Evolutionary conservation across 371 early-diverging fungal genomes (phyloP).

Genomic region (Mortierella sp.): DNA sequence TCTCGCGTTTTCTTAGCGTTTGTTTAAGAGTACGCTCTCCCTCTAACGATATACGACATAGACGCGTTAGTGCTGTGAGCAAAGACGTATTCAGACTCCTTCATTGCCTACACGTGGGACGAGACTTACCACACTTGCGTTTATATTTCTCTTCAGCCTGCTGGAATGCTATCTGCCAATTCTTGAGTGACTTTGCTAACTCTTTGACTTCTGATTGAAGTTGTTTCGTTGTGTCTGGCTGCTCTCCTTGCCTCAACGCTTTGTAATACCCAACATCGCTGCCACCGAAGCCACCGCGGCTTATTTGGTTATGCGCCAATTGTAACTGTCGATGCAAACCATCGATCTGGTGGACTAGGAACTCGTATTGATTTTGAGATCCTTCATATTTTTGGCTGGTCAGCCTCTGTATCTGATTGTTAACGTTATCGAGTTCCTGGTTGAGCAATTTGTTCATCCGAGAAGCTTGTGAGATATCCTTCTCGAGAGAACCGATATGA

Average conservation of each 20-base stretch:
- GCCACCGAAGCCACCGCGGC: background rate
- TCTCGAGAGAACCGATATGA: conserved; percentile 39
- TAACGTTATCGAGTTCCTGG: conserved; percentile 48
- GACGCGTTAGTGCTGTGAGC: too few species aligned
- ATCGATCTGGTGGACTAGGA: conserved; percentile 53
- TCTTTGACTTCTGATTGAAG: conserved; percentile 46
- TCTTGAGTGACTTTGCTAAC: conserved; percentile 37
- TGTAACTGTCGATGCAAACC: conserved; percentile 52
- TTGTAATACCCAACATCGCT: too few species aligned
- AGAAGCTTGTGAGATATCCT: conserved; percentile 24
- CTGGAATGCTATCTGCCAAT: conserved; percentile 43
- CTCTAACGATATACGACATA: conserved; percentile 19
- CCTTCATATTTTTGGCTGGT: conserved; percentile 33
- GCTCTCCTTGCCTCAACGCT: background rate
- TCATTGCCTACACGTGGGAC: background rate
- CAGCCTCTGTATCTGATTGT: conserved; percentile 22
- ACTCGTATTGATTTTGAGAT: conserved; percentile 43
- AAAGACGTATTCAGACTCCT: too few species aligned
- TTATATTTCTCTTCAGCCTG: conserved; percentile 45
- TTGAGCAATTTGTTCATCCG: conserved; percentile 38
- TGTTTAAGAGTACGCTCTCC: conserved; percentile 48
- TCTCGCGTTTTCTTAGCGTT: conserved; percentile 39
- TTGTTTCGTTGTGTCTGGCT: conserved; percentile 24
- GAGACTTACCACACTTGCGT: conserved; percentile 45
- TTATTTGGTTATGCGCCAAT: conserved; percentile 18